phyloP scores from a whole-genome alignment of 768 basidiomycete genomes.

The Boletellus sp. region DNA sequence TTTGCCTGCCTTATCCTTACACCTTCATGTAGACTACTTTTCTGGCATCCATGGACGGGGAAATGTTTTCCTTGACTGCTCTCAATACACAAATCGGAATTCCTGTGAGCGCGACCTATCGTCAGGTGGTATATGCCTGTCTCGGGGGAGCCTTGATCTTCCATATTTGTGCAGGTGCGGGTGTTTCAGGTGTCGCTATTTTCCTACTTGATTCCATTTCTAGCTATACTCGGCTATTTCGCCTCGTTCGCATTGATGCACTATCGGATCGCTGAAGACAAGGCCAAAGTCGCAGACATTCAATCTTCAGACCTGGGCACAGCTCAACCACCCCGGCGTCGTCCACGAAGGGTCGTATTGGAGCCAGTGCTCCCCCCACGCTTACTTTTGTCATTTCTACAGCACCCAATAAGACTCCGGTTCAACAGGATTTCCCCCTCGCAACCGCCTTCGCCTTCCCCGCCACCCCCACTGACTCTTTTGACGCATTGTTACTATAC shows the following conservation, averaged over 20 bases:
- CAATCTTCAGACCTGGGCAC: background rate
- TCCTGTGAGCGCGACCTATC: slow-evolving; percentile 2
- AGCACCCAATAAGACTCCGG: background rate
- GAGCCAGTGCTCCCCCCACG: slow-evolving; percentile 13
- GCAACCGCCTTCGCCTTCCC: background rate
- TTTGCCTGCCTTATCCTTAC: background rate
- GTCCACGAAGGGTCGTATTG: slow-evolving; percentile 11
- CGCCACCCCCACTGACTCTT: slow-evolving; percentile 17
- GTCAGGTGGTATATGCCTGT: slow-evolving; percentile 27
- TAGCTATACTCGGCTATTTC: slow-evolving; percentile 27
- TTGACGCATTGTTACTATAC: slow-evolving; percentile 26
- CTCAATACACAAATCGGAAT: slow-evolving; percentile 19
- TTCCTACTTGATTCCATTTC: background rate
- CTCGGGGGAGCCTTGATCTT: slow-evolving; percentile 31
- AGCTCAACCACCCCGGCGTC: slow-evolving; percentile 9
- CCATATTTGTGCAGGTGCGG: slow-evolving; percentile 28
- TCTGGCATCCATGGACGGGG: slow-evolving; percentile 26
- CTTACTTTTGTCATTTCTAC: background rate
- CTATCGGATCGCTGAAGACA: slow-evolving; percentile 25
- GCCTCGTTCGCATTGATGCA: slow-evolving; percentile 29
- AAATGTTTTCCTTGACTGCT: slow-evolving; percentile 25
- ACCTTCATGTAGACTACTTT: slow-evolving; percentile 26
- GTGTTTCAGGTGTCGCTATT: slow-evolving; percentile 4
- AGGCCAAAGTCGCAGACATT: slow-evolving; percentile 9
- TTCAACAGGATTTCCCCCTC: background rate